Base-by-base conservation (phyloP, 2,329 filamentous ascomycete species). In the Neofusicoccum parvum region DNA sequence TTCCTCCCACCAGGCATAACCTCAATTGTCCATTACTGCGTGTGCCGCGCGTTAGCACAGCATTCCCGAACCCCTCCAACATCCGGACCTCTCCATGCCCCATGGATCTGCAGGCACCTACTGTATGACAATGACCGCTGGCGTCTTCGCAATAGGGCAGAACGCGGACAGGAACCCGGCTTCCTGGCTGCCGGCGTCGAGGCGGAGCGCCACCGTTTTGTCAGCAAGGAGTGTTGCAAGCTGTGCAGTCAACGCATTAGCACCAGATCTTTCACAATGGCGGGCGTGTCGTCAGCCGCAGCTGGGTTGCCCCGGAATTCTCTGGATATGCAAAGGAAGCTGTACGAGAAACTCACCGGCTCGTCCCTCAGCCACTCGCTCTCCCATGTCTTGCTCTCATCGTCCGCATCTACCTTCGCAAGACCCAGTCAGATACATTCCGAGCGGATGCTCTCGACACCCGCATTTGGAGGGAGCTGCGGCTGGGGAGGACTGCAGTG, bases 151-250 rank as follows among this genome's bases (percentile, higher is more conserved):
- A n/a, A 97, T 81, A 0, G 92, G 91, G 72, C 92, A 96, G 72
- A 97, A 91, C 51, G 92, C 91, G 10, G 89, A 86, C 14, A 98
- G 82, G 72, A 92, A 96, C 5, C 86, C 88, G 10, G 92, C 92
- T 80, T 97, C 93, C 69, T 90, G 86, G 1, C 91, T 93, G 23
- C 89, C 91, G 17, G 89, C 87, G 39, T 83, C 78, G 23, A 97
- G 82, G 59, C 89, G 87, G 23, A 97, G 82, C 7, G 90, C 80
- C 20, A 97, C 83, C 2, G 92, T 86, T 72, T 88, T 86, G 41
- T 84, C 80, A 32, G 81, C 78, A 65, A 95, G 81, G 34, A 87
- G 73, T 62, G 80, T 78, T 62, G 80, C 73, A 36, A 78, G 23
- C 76, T 83, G 62, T 51, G 17, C 17, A 23, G 56, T 17, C 27